Evolutionary conservation across 202 grass and related monocot species (phyloP).

Genomic region (Setaria italica): DNA sequence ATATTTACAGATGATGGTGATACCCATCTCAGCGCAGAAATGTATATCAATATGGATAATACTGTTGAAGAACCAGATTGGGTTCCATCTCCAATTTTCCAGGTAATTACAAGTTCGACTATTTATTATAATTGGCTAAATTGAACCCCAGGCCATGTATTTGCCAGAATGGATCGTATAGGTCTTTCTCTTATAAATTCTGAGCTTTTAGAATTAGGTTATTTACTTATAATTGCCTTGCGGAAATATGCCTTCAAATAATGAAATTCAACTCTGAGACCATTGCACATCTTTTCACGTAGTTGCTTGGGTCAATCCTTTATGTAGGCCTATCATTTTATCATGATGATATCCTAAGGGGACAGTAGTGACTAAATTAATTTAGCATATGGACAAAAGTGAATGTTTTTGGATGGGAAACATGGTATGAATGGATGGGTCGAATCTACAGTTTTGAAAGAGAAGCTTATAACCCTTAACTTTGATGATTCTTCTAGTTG

Average conservation of each 20-base stretch:
- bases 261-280: background rate
- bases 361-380: constrained; percentile 27
- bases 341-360: constrained; percentile 4
- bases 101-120: constrained; percentile 62
- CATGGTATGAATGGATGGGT: background rate
- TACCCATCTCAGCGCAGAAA: constrained; percentile 86
- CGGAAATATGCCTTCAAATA: background rate
- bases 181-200: constrained; percentile 9
- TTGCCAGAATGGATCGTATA: background rate
- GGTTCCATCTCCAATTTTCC: constrained; percentile 85
- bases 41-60: constrained; percentile 90
- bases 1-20: constrained; percentile 98
- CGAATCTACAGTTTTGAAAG: constrained; percentile 19
- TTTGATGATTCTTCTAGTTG: background rate
- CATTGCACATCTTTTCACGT: too few species aligned
- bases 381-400: background rate
- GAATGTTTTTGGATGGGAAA: too few species aligned
- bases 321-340: constrained; percentile 1
- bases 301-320: constrained; percentile 19
- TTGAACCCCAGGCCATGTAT: background rate
- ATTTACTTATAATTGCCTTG: background rate
- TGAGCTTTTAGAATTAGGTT: constrained; percentile 20
- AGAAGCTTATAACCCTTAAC: background rate
- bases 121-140: constrained; percentile 27
- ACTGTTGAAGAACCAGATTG: constrained; percentile 78